Conservation (phyloP, 768 basidiomycete species). For the Tricholoma sp. region DNA sequence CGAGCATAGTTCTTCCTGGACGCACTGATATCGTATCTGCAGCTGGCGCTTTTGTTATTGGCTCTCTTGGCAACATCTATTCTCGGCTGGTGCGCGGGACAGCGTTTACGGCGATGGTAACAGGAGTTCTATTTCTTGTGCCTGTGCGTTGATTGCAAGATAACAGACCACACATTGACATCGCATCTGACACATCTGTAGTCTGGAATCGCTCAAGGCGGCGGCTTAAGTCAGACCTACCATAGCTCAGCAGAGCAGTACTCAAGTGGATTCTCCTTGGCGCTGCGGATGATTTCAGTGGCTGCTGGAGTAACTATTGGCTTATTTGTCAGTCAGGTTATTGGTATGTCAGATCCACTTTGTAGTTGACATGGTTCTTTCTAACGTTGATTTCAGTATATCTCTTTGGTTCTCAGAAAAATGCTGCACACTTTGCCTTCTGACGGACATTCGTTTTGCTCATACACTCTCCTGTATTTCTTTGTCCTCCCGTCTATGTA, state of each 20-base stretch:
- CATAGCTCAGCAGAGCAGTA: slow-evolving; percentile 62
- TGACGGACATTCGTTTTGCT: slow-evolving; percentile 22
- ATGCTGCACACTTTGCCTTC: slow-evolving; percentile 72
- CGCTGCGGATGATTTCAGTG: slow-evolving; percentile 78
- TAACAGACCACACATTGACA: not conserved
- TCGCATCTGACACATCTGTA: slow-evolving; percentile 20
- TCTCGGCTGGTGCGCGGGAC: slow-evolving; percentile 72
- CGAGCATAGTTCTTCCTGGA: slow-evolving; percentile 56
- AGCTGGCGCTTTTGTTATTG: slow-evolving; percentile 72
- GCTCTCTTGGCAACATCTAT: slow-evolving; percentile 78
- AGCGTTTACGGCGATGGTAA: slow-evolving; percentile 89
- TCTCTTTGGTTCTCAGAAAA: slow-evolving; percentile 68
- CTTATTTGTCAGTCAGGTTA: slow-evolving; percentile 73
- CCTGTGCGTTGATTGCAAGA: slow-evolving; percentile 53
- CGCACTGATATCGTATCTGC: slow-evolving; percentile 74
- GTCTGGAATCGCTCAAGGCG: slow-evolving; percentile 75
- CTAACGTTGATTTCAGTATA: slow-evolving; percentile 41
- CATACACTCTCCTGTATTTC: not conserved
- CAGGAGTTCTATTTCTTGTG: slow-evolving; percentile 86
- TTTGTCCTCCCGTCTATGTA: not conserved
- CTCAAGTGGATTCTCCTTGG: slow-evolving; percentile 73
- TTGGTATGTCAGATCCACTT: slow-evolving; percentile 30
- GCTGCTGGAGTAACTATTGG: slow-evolving; percentile 85
- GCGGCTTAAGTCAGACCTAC: slow-evolving; percentile 60
- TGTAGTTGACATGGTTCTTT: not conserved